Conservation (phyloP, 164 flowering plant genomes). For the Magnolia kwangsiensis region DNA sequence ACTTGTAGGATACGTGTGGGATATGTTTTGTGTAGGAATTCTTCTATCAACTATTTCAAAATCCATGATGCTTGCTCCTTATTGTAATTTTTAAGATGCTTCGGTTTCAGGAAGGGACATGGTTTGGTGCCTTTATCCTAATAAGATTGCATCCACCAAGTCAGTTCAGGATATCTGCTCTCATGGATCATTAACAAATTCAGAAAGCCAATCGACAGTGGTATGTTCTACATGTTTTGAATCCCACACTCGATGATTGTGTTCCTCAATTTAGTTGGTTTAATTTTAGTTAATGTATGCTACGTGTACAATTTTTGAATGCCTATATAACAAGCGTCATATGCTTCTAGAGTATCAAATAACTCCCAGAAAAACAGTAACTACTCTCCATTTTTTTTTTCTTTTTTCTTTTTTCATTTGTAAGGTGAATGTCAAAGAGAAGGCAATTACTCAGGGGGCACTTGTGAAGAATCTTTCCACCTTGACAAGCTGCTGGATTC, state of each 20-base stretch:
- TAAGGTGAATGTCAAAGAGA: too few relatives aligned
- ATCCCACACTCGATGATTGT: not conserved
- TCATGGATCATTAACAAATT: conserved; percentile 17
- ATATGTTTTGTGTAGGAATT: not conserved
- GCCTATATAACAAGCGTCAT: too few relatives aligned
- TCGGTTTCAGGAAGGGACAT: conserved; percentile 55
- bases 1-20: not conserved
- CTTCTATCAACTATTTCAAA: not conserved
- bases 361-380: too few relatives aligned
- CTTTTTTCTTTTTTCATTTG: too few relatives aligned
- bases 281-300: too few relatives aligned
- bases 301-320: too few relatives aligned
- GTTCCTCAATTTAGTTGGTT: too few relatives aligned
- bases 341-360: too few relatives aligned
- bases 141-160: conserved; percentile 45
- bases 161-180: conserved; percentile 58
- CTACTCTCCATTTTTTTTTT: too few relatives aligned
- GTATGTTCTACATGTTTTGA: conserved; percentile 23
- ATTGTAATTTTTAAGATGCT: not conserved
- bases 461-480: too few relatives aligned
- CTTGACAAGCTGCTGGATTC: too few relatives aligned
- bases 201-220: conserved; percentile 21
- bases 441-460: too few relatives aligned
- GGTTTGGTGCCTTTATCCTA: conserved; percentile 95
- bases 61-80: not conserved